A percentile compares a stretch with the other conserved stretches of the same genome.
Conservation (phyloP, 441 rosid species). For the Metrosideros polymorpha region DNA sequence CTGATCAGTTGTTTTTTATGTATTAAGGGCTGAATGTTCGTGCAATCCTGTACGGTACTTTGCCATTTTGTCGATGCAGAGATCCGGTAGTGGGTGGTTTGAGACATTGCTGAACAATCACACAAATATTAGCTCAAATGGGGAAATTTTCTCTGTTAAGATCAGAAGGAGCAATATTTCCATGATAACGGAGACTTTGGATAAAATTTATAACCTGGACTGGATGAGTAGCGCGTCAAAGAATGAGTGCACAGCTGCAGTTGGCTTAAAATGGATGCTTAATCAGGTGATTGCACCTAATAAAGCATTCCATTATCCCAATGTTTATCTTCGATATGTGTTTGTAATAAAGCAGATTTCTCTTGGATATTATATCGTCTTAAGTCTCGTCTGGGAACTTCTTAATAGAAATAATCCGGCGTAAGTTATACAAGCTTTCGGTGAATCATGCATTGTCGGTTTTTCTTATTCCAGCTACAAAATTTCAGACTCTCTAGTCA, state of each 20-base stretch:
- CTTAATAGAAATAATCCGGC: not conserved
- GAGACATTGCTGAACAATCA: slow-evolving; percentile 90
- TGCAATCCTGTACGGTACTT: slow-evolving; percentile 95
- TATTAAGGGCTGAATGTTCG: slow-evolving; percentile 66
- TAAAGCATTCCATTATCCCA: not conserved
- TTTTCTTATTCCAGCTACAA: not conserved
- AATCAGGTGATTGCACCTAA: slow-evolving; percentile 55
- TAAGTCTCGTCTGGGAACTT: not conserved
- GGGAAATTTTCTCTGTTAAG: slow-evolving; percentile 90
- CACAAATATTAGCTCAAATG: slow-evolving; percentile 92
- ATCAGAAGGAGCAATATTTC: slow-evolving; percentile 72
- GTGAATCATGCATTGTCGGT: not conserved
- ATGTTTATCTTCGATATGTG: not conserved
- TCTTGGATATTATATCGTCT: not conserved
- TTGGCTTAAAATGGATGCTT: slow-evolving; percentile 99
- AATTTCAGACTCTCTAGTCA: not conserved
- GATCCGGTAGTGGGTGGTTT: slow-evolving; percentile 99
- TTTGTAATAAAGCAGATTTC: not conserved
- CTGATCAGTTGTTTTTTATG: slow-evolving; percentile 11
- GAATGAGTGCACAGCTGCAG: slow-evolving; percentile 92
- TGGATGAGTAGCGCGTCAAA: slow-evolving; percentile 94
- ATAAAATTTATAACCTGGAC: slow-evolving; percentile 71
- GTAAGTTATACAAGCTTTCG: not conserved
- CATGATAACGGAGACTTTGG: slow-evolving; percentile 68
- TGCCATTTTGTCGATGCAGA: slow-evolving; percentile 96